These are phyloP conservation scores for Saccharum spontaneum DNA, from an alignment of 176 grass and related monocot species.

Conservation along the genomic window DNA sequence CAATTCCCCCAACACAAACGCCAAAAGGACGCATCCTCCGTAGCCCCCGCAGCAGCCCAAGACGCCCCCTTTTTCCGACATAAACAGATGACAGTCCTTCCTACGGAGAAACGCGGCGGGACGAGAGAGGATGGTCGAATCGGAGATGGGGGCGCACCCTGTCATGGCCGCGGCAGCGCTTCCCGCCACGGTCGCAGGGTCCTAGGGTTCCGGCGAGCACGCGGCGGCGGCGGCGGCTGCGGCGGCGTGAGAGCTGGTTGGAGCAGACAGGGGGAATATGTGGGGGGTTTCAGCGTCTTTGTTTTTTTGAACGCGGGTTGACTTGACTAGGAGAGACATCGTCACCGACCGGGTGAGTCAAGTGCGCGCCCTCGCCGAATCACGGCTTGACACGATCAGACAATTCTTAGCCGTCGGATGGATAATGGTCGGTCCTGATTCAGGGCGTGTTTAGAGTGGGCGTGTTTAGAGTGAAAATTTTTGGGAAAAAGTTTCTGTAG, in stretches of 20 bases:
- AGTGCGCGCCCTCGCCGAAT: background rate
- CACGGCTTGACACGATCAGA: background rate
- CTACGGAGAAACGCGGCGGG: background rate
- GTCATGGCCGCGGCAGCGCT: conserved; percentile 37
- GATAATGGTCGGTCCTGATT: rapidly evolving
- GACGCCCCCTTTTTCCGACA: background rate
- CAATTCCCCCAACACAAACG: background rate
- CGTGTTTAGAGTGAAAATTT: too few relatives aligned
- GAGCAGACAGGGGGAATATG: background rate
- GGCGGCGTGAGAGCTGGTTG: background rate
- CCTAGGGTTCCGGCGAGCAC: conserved; percentile 44
- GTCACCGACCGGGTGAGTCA: background rate
- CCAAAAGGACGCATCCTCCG: background rate
- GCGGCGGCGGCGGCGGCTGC: conserved; percentile 2
- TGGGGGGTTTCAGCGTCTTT: background rate
- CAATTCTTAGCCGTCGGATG: background rate
- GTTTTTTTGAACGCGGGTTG: conserved; percentile 38
- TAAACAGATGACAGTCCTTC: background rate
- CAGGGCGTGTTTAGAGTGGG: too few relatives aligned
- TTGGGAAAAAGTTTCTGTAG: too few relatives aligned
- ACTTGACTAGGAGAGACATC: background rate
- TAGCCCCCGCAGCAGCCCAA: background rate
- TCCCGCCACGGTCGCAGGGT: background rate
- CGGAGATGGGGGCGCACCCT: conserved; percentile 41
- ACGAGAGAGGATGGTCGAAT: background rate